Evolutionary conservation across 257 asterid species (phyloP).

Genomic region (Solanum phureja): DNA sequence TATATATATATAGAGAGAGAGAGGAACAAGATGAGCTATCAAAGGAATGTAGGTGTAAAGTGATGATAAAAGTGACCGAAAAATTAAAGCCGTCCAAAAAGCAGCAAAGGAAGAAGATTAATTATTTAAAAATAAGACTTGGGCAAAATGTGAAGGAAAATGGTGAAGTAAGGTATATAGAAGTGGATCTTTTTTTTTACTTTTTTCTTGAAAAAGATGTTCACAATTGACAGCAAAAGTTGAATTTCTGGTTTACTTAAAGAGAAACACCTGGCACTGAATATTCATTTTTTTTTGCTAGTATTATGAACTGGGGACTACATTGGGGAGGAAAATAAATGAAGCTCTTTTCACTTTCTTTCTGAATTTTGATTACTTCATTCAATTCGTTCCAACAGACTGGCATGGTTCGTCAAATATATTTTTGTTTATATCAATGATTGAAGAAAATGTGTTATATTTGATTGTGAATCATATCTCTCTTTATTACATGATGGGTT

Average conservation of each 20-base stretch:
- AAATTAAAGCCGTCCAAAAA: constrained; percentile 61
- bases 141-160: background rate
- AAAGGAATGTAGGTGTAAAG: constrained; percentile 46
- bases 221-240: constrained; percentile 6
- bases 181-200: background rate
- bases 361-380: background rate
- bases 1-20: too few relatives aligned
- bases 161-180: constrained; percentile 21
- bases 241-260: background rate
- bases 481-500: background rate
- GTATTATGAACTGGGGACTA: background rate
- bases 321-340: background rate
- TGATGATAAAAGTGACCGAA: constrained; percentile 16
- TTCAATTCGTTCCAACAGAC: background rate
- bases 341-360: background rate
- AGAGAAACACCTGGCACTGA: background rate
- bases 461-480: background rate
- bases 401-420: background rate
- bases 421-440: background rate
- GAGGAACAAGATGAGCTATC: constrained; percentile 10
- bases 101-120: background rate
- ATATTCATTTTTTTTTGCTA: background rate
- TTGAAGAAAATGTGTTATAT: background rate
- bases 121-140: background rate
- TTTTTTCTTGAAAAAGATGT: constrained; percentile 1